Conservation (phyloP, 495 filamentous ascomycete species). For the Aspergillus mulundensis region DNA sequence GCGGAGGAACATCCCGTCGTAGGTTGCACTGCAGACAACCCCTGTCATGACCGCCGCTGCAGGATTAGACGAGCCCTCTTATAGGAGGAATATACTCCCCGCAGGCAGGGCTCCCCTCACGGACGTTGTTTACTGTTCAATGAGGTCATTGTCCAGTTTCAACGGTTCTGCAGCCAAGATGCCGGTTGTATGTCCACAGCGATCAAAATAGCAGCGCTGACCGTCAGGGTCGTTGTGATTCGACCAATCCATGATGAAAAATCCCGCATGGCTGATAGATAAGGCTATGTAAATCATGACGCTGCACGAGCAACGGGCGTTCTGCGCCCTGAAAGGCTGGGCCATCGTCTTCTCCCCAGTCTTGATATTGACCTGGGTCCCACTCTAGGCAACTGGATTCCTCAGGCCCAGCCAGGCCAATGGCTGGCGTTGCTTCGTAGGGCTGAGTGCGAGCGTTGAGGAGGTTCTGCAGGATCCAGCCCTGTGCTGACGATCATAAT, state of each 20-base stretch:
- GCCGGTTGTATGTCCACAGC: background rate
- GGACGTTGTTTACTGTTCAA: background rate
- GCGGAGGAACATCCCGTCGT: background rate
- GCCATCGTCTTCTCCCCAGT: background rate
- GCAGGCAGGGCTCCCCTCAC: background rate
- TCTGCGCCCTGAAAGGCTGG: background rate
- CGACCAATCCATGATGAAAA: background rate
- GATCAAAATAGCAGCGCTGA: background rate
- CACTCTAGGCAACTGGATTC: slow-evolving; percentile 2
- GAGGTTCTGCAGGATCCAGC: background rate
- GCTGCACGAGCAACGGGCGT: background rate
- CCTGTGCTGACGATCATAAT: background rate
- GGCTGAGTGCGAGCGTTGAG: background rate
- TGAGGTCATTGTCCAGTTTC: background rate
- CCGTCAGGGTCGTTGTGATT: background rate
- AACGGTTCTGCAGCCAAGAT: background rate
- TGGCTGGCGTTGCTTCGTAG: background rate
- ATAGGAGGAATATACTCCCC: background rate
- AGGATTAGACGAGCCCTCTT: background rate
- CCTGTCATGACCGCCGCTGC: background rate
- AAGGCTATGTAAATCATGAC: background rate
- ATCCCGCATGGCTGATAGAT: background rate
- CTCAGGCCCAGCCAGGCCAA: background rate
- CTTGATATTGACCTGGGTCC: background rate
- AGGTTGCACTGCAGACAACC: background rate